Conservation (phyloP, 768 basidiomycete species). For the Suillus tomentosus region DNA sequence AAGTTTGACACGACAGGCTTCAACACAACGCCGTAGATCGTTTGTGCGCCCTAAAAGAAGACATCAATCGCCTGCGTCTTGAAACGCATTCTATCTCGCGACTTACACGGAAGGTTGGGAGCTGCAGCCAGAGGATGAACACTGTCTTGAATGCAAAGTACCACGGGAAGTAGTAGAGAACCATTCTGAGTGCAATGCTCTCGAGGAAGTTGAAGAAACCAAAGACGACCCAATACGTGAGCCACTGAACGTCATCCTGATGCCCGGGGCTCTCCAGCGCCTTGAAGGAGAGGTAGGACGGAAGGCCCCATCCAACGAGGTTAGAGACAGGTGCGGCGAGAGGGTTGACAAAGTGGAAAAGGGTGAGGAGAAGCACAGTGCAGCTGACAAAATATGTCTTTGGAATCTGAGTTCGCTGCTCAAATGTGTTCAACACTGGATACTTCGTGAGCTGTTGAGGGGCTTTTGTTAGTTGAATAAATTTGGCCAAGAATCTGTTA, state of each 20-base stretch:
- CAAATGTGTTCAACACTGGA: slow-evolving; percentile 78
- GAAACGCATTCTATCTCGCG: background rate
- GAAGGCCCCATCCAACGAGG: slow-evolving; percentile 91
- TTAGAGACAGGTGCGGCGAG: slow-evolving; percentile 93
- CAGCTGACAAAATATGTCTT: slow-evolving; percentile 90
- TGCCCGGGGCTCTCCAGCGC: slow-evolving; percentile 86
- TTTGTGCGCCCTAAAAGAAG: slow-evolving; percentile 75
- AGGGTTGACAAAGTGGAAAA: slow-evolving; percentile 86
- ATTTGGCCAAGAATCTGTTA: slow-evolving; percentile 13
- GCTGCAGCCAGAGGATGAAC: slow-evolving; percentile 92
- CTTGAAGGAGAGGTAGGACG: slow-evolving; percentile 93
- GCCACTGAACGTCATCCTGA: slow-evolving; percentile 91
- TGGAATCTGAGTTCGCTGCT: slow-evolving; percentile 89
- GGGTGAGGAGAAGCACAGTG: slow-evolving; percentile 59
- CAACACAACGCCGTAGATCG: slow-evolving; percentile 72
- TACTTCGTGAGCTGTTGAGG: slow-evolving; percentile 76
- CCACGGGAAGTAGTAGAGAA: slow-evolving; percentile 94
- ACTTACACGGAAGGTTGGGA: slow-evolving; percentile 81
- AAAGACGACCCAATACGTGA: slow-evolving; percentile 97
- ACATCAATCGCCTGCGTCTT: background rate
- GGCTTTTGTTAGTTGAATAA: slow-evolving; percentile 13
- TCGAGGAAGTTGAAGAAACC: slow-evolving; percentile 94
- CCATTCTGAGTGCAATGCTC: slow-evolving; percentile 75
- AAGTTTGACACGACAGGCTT: slow-evolving; percentile 79
- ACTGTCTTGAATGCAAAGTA: slow-evolving; percentile 92